These are phyloP conservation scores for Emiliania huxleyi DNA, from an alignment of 78 protist species.

Conservation along the genomic window DNA sequence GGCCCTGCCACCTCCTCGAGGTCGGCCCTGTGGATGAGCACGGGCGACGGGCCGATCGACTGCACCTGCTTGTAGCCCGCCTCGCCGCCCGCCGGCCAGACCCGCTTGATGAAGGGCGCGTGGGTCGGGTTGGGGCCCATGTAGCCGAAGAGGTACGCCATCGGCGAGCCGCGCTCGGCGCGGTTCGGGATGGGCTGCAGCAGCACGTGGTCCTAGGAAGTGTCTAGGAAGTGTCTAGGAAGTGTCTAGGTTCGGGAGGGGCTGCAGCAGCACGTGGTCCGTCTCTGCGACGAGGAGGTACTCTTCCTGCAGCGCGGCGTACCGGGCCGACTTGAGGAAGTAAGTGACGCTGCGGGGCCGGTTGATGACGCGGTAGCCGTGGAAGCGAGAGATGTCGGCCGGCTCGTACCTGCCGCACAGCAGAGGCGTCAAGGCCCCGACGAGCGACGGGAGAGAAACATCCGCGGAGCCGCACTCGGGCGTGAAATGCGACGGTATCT, in stretches of 20 bases:
- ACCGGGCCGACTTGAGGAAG: not conserved
- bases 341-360: not conserved
- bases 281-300: constrained; percentile 7
- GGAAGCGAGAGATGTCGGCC: not conserved
- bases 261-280: not conserved
- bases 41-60: constrained; percentile 29
- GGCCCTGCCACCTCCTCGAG: not conserved
- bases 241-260: not conserved
- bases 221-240: too few species aligned
- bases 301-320: not conserved
- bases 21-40: not conserved
- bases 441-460: too few species aligned
- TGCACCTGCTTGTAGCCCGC: not conserved
- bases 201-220: too few species aligned
- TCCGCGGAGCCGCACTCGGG: too few species aligned
- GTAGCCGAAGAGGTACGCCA: constrained; percentile 2
- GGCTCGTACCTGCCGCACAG: too few species aligned
- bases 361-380: constrained; percentile 7
- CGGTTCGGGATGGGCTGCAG: not conserved
- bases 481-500: not conserved
- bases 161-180: not conserved
- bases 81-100: not conserved
- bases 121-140: constrained; percentile 2
- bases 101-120: not conserved
- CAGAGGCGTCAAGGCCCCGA: too few species aligned